A percentile compares a stretch with the other conserved stretches of the same genome.
These are phyloP conservation scores for Trichoderma lentiforme DNA, from an alignment of 2,329 filamentous ascomycete genomes.

Conservation along the genomic window DNA sequence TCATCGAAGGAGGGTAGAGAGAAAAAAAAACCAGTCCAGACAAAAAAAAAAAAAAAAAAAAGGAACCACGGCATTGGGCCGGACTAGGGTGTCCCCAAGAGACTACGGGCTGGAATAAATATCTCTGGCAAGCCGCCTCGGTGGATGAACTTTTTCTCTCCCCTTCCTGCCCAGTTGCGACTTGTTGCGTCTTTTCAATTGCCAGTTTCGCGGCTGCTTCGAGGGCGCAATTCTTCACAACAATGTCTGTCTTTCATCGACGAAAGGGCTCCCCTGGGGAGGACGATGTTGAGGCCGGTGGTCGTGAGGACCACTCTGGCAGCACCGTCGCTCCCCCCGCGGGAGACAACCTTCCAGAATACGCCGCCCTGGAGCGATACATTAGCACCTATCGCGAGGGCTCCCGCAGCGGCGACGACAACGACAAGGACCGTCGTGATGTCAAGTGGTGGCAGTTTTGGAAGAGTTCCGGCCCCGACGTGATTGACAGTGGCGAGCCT, in stretches of 20 bases:
- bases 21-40: neutral
- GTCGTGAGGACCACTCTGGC: conserved; percentile 11
- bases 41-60: neutral
- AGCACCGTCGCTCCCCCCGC: conserved; percentile 13
- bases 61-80: conserved; percentile 15
- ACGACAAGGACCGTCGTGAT: conserved; percentile 6
- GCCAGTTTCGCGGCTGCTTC: conserved; percentile 17
- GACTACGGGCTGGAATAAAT: conserved; percentile 9
- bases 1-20: conserved; percentile 1
- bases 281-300: conserved; percentile 11
- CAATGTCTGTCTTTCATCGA: conserved; percentile 16
- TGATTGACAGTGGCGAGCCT: conserved; percentile 37
- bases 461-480: neutral
- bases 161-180: conserved; percentile 14
- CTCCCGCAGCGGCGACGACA: conserved; percentile 1
- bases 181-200: conserved; percentile 17
- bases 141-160: conserved; percentile 12
- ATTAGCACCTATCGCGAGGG: conserved; percentile 15
- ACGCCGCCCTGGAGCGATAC: conserved; percentile 14
- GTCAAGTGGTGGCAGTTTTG: conserved; percentile 15
- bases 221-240: conserved; percentile 16
- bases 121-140: conserved; percentile 13
- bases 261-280: conserved; percentile 5
- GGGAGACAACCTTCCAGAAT: neutral
- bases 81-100: conserved; percentile 1